phyloP scores from a whole-genome alignment of 106 monocot species.

The Dendrobium nobile region DNA sequence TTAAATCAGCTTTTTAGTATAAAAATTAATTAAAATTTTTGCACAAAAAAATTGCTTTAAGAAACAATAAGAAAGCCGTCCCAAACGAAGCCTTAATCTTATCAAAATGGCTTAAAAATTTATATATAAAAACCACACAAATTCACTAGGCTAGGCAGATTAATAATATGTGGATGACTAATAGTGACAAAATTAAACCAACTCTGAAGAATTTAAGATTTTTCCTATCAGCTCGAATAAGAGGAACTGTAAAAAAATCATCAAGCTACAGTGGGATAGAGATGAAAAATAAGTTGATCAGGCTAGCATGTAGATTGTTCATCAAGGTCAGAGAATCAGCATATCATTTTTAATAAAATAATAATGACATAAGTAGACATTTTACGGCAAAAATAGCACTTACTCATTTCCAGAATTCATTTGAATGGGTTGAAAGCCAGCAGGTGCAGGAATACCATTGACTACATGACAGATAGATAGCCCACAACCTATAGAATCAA shows the following conservation, averaged over 20 bases:
- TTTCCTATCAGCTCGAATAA: background rate
- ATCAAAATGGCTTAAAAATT: too few species aligned
- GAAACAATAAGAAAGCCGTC: too few species aligned
- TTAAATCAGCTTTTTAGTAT: too few species aligned
- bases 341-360: background rate
- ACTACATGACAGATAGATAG: constrained; percentile 75
- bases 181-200: background rate
- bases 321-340: background rate
- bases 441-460: constrained; percentile 77
- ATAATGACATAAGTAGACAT: background rate
- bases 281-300: background rate
- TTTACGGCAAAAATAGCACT: constrained; percentile 5
- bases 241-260: background rate
- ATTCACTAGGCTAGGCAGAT: too few species aligned
- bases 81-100: too few species aligned
- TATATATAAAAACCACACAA: too few species aligned
- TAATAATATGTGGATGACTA: background rate
- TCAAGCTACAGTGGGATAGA: too few species aligned
- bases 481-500: constrained; percentile 47
- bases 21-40: too few species aligned
- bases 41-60: too few species aligned
- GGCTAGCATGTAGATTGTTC: background rate
- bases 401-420: constrained; percentile 75
- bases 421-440: constrained; percentile 50
- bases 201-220: background rate